Evolutionary conservation across 805 yeast genomes (phyloP).

Genomic region (Candida ortonii): DNA sequence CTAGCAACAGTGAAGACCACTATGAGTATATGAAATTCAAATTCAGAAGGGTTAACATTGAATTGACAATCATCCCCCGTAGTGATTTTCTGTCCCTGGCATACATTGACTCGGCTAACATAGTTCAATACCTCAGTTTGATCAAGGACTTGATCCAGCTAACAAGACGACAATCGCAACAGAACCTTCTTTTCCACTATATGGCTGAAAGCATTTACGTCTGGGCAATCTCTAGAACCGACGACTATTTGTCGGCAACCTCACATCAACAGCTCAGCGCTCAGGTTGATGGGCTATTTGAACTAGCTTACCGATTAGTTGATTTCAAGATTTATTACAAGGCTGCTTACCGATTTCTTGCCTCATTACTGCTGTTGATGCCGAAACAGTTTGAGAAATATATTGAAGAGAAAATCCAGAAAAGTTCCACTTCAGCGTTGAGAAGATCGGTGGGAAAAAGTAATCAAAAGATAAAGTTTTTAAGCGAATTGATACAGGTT

Average conservation of each 20-base stretch:
- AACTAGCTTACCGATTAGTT: constrained; percentile 28
- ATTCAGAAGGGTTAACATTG: constrained; percentile 31
- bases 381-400: constrained; percentile 32
- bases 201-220: constrained; percentile 43
- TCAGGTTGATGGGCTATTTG: constrained; percentile 37
- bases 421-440: constrained; percentile 21
- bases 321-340: constrained; percentile 30
- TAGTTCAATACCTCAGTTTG: constrained; percentile 39
- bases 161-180: constrained; percentile 44
- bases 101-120: constrained; percentile 37
- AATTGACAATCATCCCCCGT: constrained; percentile 38
- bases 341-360: constrained; percentile 32
- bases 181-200: constrained; percentile 42
- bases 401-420: constrained; percentile 20
- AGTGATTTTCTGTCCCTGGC: constrained; percentile 46
- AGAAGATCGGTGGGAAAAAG: constrained; percentile 24
- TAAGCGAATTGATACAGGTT: constrained; percentile 24
- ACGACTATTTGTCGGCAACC: constrained; percentile 37
- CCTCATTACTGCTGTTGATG: constrained; percentile 33
- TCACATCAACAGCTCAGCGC: constrained; percentile 12
- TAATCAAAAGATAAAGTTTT: constrained; percentile 26
- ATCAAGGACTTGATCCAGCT: constrained; percentile 36
- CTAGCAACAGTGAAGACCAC: constrained; percentile 47
- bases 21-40: constrained; percentile 34
- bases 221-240: constrained; percentile 52